Percentiles rank a stretch among this genome's conserved stretches.
These are phyloP conservation scores for Chlamydomonas schloesseri DNA, from an alignment of 139 green algal genomes.

Conservation along the genomic window DNA sequence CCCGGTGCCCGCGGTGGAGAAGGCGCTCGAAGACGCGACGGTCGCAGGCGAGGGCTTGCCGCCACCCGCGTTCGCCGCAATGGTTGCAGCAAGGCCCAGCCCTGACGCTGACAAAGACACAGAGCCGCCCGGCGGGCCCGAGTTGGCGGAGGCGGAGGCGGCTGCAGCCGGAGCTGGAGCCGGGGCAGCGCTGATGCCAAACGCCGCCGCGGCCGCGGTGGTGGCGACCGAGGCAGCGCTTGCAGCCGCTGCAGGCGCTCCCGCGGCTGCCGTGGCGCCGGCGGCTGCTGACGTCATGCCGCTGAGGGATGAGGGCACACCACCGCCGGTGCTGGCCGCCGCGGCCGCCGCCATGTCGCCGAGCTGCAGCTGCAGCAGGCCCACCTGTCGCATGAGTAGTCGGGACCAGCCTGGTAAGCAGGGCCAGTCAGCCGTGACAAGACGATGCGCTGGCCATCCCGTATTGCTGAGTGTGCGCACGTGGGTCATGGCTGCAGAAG, in stretches of 20 bases:
- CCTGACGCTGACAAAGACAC: conserved; percentile 17
- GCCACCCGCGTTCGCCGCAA: not conserved
- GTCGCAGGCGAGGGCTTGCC: not conserved
- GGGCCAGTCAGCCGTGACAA: too few relatives aligned
- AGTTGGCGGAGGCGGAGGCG: too few relatives aligned
- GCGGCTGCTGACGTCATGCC: not conserved
- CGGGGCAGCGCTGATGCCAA: too few relatives aligned
- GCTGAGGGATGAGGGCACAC: not conserved
- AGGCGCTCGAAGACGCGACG: not conserved
- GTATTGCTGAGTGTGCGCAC: too few relatives aligned
- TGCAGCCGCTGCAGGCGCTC: not conserved
- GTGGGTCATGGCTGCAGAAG: too few relatives aligned
- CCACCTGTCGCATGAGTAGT: too few relatives aligned
- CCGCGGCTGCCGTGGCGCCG: not conserved
- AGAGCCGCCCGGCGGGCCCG: not conserved
- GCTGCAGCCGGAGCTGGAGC: too few relatives aligned
- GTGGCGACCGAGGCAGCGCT: not conserved
- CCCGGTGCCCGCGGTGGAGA: too few relatives aligned
- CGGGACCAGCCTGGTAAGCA: too few relatives aligned
- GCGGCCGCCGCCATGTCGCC: conserved; percentile 12
- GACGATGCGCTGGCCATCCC: too few relatives aligned
- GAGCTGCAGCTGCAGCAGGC: conserved; percentile 41
- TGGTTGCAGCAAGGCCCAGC: not conserved
- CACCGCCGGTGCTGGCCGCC: not conserved
- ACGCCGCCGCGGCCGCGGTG: too few relatives aligned